These are phyloP conservation scores for Funneliformis caledonium DNA, from an alignment of 371 early-diverging fungal genomes.

Conservation along the genomic window DNA sequence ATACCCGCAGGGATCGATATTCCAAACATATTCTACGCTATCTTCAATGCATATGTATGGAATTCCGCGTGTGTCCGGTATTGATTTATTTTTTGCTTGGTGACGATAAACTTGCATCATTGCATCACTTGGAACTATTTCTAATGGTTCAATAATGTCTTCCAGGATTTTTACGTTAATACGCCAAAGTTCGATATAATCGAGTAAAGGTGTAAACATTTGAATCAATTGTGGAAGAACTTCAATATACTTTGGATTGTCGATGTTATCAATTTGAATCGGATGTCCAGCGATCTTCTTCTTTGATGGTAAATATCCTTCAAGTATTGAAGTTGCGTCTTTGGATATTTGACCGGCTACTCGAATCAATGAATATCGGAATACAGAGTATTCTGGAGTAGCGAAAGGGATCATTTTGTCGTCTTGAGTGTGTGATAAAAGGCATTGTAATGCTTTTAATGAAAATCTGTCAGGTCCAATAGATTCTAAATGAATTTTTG, in stretches of 20 bases:
- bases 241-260: not conserved
- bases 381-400: conserved; percentile 23
- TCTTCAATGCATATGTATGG: not conserved
- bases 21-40: not conserved
- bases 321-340: not conserved
- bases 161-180: not conserved
- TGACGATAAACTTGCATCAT: conserved; percentile 2
- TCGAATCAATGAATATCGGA: conserved; percentile 8
- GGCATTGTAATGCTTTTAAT: not conserved
- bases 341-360: not conserved
- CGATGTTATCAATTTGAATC: not conserved
- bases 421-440: conserved; percentile 11
- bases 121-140: not conserved
- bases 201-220: not conserved
- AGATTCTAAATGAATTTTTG: not conserved
- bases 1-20: not conserved
- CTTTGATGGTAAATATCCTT: not conserved
- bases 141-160: not conserved
- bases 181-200: not conserved
- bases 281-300: not conserved
- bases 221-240: not conserved
- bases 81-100: not conserved
- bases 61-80: not conserved
- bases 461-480: not conserved
- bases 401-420: not conserved